A percentile compares a stretch with the other conserved stretches of the same genome.
Evolutionary conservation across 306 rosid species (phyloP).

Genomic region (Cercis canadensis): DNA sequence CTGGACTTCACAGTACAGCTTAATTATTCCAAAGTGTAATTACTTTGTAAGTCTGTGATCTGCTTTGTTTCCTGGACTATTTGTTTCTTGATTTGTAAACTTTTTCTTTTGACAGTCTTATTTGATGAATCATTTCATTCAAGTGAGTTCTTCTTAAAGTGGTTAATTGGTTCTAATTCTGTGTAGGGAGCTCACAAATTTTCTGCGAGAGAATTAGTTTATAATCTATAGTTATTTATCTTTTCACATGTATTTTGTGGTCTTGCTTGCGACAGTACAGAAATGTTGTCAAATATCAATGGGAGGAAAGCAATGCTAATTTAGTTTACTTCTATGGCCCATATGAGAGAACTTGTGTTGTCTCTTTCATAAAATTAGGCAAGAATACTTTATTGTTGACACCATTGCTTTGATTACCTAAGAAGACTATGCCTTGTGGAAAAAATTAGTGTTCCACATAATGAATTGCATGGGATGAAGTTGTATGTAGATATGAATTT

Average conservation of each 20-base stretch:
- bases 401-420: conserved; percentile 12
- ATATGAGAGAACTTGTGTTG: no score
- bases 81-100: no score
- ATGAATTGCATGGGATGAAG: conserved; percentile 3
- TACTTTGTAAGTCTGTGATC: not conserved
- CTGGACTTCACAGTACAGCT: not conserved
- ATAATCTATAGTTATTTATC: conserved; percentile 4
- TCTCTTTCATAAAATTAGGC: not conserved
- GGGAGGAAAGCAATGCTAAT: not conserved
- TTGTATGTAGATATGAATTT: conserved; percentile 1
- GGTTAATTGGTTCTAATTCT: not conserved
- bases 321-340: not conserved
- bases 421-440: no score
- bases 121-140: not conserved
- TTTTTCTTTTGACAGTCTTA: not conserved
- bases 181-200: conserved; percentile 4
- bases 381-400: not conserved
- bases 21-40: conserved; percentile 9
- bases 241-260: not conserved
- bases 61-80: not conserved
- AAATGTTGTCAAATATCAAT: not conserved
- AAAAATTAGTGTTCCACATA: not conserved
- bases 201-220: not conserved
- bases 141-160: no score
- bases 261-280: not conserved